Evolutionary conservation across 345 rosid species (phyloP).

Genomic region (Lepidium aucheri): DNA sequence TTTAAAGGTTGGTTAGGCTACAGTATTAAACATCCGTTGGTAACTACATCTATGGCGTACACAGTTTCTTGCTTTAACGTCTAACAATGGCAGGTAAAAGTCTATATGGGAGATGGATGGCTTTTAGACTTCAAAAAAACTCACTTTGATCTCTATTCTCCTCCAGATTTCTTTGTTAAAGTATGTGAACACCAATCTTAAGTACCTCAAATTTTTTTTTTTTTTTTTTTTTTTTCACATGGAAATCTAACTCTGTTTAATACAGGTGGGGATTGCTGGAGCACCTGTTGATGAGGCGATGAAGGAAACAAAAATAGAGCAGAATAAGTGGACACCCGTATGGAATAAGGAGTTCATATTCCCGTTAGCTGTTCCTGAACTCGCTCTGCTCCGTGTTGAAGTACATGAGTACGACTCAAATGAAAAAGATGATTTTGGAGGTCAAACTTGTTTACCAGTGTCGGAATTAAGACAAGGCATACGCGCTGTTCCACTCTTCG

Average conservation of each 20-base stretch:
- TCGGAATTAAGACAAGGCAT: conserved; percentile 59
- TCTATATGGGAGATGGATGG: conserved; percentile 93
- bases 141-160: conserved; percentile 77
- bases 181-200: conserved; percentile 30
- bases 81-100: conserved; percentile 47
- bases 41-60: neutral
- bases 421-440: conserved; percentile 75
- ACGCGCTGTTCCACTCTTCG: conserved; percentile 59
- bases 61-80: neutral
- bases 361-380: conserved; percentile 64
- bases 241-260: neutral
- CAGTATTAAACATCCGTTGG: neutral
- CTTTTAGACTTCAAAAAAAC: conserved; percentile 57
- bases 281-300: conserved; percentile 56
- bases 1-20: conserved; percentile 43
- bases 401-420: conserved; percentile 63
- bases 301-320: conserved; percentile 52
- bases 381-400: conserved; percentile 74
- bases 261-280: conserved; percentile 66
- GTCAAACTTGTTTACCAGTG: conserved; percentile 82
- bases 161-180: conserved; percentile 83
- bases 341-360: conserved; percentile 86
- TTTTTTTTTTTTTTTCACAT: neutral
- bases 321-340: conserved; percentile 66
- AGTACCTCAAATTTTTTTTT: neutral